Evolutionary conservation across 2,329 filamentous ascomycete species (phyloP), one percentile per base, ranked within the genome.

Genomic region (Alternaria metachromatica): DNA sequence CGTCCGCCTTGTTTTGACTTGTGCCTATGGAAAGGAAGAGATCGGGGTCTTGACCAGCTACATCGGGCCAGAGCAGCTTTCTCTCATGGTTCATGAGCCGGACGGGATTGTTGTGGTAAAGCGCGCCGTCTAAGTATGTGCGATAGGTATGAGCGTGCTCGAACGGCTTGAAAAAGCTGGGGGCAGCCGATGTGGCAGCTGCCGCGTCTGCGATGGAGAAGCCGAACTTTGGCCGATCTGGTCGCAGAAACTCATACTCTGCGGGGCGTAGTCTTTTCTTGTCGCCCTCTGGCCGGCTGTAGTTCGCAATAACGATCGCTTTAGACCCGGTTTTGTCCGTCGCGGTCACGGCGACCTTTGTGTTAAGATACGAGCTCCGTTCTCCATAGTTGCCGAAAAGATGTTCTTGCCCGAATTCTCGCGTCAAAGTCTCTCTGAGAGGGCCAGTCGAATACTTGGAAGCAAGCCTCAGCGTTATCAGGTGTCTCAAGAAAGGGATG

Each of bases 51-150:
- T 68, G 67, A 20, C 64, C 60, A 13, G 63, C 46, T 4, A 61
- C 60, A 12, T 71, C 59, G 4, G 63, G 65, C 74, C 74, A 78
- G n/a, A 77, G 61, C 2, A 74, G 58, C 60, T 77, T 78, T 6
- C 79, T 67, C 66, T 86, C 84, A 41, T 72, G 60, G 51, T 85
- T 78, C 4, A 83, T 84, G 54, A 86, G 73, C 6, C 72, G 64
- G 10, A 84, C 76, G 13, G 84, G 84, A 46, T 86, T 86, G 51
- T 82, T 82, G 64, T 82, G 78, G 12, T 80, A 78, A 1, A 84
- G 64, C 7, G 78, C 82, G 7, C 83, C 83, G 59, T 85, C 84
- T 2, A 82, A 68, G 61, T 84, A 86, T 1, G 71, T 75, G n/a
- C 75, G 72, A 49, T 80, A 76, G 0, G 82, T 81, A 20, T 76